Base-by-base conservation (phyloP, 2,329 filamentous ascomycete genomes). In the Colletotrichum gigasporum region DNA sequence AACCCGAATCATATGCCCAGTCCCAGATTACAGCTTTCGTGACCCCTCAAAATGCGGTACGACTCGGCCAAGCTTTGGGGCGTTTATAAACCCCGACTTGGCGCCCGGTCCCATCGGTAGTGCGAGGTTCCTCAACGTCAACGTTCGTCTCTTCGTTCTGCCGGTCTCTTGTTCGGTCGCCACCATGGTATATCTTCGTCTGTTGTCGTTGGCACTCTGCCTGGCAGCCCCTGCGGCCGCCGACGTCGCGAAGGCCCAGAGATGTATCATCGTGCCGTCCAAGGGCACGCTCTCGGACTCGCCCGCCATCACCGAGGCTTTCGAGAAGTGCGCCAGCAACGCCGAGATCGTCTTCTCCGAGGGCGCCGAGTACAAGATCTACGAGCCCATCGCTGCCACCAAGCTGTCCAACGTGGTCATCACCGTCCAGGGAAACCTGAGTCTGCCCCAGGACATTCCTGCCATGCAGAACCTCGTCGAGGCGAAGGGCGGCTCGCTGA, bases 361-460 rank as follows among this genome's bases (percentile, higher is more conserved):
- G 51, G 78, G 79, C 20, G 73, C 76, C 1, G 71, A 81, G 56
- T 82, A 81, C 68, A 81, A 80, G 41, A 71, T 80, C 57, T 77
- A 79, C 58, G 73, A 72, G 2, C 76, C 79, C 34, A 74, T 81
- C 37, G 70, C 63, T 3, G 78, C 78, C 5, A 76, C 70, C 2
- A 79, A 79, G 30, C 71, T 82, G 22, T 75, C 71, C 51, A 79
- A 82, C 65, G 79, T 82, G 12, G 73, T 74, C 41, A 81, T 82
- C 39, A 73, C 70, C 3, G 73, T 82, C 67, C 68, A 75, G 32
- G 80, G 80, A n/a, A 82, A 80, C 61, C 71, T 81, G 12, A 78
- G 80, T 62, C 71, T 82, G 3, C 75, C 79, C 4, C 72, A 77
- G 59, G 76, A 79, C 65, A 75, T 82, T 35, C 71, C 73, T 10